A percentile compares a stretch with the other conserved stretches of the same genome.
These are phyloP conservation scores for Euphrasia confusa DNA, from an alignment of 257 asterid genomes.

Conservation along the genomic window DNA sequence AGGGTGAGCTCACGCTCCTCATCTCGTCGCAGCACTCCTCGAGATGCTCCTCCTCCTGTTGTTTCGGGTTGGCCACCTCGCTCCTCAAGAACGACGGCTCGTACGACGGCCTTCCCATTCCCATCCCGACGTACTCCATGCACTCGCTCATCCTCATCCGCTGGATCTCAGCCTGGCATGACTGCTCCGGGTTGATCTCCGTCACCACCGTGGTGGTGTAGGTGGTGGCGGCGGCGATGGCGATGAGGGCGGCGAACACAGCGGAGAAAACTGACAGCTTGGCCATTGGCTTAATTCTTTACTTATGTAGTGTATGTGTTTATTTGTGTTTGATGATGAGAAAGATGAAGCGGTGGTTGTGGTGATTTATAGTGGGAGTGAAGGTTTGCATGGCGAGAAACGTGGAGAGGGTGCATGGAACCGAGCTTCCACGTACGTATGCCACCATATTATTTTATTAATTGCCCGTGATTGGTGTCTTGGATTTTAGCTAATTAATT, in stretches of 20 bases:
- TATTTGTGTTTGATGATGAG: neutral
- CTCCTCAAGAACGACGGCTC: neutral
- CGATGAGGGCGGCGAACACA: slow-evolving; percentile 24
- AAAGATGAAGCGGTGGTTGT: neutral
- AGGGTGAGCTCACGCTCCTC: slow-evolving; percentile 6
- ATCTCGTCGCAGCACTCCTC: slow-evolving; percentile 25
- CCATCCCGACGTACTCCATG: slow-evolving; percentile 6
- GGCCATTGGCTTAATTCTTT: slow-evolving; percentile 13
- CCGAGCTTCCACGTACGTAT: no score
- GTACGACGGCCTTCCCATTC: neutral
- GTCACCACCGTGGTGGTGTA: slow-evolving; percentile 21
- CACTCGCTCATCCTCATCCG: slow-evolving; percentile 18
- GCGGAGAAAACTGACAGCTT: slow-evolving; percentile 18
- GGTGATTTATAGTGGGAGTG: neutral
- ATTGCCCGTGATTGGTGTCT: no score
- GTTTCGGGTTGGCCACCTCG: neutral
- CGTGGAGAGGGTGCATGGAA: neutral
- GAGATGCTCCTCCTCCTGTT: slow-evolving; percentile 10
- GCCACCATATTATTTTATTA: no score
- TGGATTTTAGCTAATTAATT: no score
- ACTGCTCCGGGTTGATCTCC: neutral
- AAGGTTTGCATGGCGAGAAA: neutral
- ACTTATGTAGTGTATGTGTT: neutral
- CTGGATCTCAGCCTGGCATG: slow-evolving; percentile 13
- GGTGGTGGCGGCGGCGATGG: slow-evolving; percentile 24